phyloP scores from a whole-genome alignment of 345 rosid genomes.

The Brassica juncea region DNA sequence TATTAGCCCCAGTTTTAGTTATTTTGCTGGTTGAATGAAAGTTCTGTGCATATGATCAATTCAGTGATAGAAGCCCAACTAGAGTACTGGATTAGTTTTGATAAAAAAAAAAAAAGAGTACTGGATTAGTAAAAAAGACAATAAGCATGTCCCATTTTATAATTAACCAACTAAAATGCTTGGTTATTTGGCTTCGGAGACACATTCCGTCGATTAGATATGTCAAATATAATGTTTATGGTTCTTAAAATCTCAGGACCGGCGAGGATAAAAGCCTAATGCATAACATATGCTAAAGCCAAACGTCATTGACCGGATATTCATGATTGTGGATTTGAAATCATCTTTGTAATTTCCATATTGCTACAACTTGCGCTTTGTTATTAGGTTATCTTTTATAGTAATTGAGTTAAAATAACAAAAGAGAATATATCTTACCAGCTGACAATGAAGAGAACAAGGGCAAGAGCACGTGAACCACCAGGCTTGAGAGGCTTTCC shows the following conservation, averaged over 20 bases:
- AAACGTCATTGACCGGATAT: too few relatives aligned
- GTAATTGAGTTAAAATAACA: neutral
- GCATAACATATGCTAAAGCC: too few relatives aligned
- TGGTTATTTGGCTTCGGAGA: neutral
- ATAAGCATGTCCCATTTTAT: neutral
- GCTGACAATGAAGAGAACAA: conserved; percentile 80
- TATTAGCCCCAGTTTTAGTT: neutral
- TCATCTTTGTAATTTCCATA: neutral
- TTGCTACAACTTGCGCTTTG: neutral
- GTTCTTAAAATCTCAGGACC: neutral
- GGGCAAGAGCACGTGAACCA: conserved; percentile 85
- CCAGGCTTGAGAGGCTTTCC: conserved; percentile 85
- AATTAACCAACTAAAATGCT: neutral
- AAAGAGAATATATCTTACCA: conserved; percentile 50
- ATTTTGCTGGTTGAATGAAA: neutral
- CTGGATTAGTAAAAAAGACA: neutral
- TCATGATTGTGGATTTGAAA: neutral
- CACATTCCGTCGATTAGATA: neutral
- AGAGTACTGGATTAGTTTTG: neutral
- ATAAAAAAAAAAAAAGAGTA: too few relatives aligned
- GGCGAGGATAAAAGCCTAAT: neutral
- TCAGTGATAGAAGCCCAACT: neutral
- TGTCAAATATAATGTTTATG: neutral
- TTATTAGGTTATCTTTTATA: neutral
- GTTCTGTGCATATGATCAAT: neutral